Percentiles rank a stretch among this genome's conserved stretches.
Conservation (phyloP, 257 asterid genomes). For the Solanum acaule region DNA sequence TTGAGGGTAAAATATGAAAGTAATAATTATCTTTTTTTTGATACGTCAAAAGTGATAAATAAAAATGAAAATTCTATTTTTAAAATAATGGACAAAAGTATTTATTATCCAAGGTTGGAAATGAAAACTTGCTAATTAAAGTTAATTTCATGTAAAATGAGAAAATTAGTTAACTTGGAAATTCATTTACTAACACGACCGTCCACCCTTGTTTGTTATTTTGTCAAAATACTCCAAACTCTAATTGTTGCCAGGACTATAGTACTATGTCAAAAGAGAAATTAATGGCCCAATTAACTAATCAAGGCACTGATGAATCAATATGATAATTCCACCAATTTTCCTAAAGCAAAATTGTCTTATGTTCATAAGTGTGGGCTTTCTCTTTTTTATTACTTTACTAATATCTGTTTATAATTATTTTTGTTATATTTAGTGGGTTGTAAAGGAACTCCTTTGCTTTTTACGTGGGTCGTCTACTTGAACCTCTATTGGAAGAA, state of each 20-base stretch:
- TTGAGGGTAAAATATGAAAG: too few relatives aligned
- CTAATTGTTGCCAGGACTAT: background rate
- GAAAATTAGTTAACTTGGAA: too few relatives aligned
- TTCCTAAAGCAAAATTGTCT: background rate
- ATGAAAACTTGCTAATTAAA: too few relatives aligned
- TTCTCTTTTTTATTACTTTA: background rate
- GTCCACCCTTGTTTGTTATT: background rate
- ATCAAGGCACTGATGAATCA: background rate
- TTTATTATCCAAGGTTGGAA: background rate
- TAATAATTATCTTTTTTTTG: too few relatives aligned
- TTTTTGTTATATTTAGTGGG: background rate
- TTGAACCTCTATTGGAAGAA: background rate
- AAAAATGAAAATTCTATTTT: too few relatives aligned
- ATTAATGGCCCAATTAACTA: background rate
- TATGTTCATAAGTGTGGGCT: background rate
- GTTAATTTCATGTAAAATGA: too few relatives aligned
- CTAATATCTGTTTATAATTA: background rate
- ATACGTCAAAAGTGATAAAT: too few relatives aligned
- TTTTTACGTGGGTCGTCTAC: slow-evolving; percentile 15
- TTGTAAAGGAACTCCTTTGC: slow-evolving; percentile 5
- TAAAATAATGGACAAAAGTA: background rate
- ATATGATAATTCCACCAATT: background rate
- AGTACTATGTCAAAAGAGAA: background rate
- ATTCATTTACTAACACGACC: background rate
- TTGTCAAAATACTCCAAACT: background rate